These are phyloP conservation scores for Geranomyces michiganensis DNA, from an alignment of 192 early-diverging fungal genomes.

Conservation along the genomic window DNA sequence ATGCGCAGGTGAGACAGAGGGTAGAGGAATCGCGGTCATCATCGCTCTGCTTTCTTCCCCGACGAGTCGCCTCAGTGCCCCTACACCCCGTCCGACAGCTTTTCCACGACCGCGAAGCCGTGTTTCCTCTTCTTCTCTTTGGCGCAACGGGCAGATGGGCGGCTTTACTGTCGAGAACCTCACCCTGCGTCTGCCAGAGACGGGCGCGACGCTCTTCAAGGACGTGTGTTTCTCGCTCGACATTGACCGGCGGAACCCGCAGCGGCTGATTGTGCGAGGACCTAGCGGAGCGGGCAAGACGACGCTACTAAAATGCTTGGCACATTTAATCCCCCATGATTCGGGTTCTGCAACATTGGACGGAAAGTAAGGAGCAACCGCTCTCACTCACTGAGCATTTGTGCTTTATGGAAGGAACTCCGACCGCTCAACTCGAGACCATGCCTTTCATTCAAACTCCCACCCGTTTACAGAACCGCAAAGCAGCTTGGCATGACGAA, in stretches of 20 bases:
- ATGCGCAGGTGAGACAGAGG: too few relatives aligned
- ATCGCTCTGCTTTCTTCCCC: too few relatives aligned
- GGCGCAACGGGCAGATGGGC: not conserved
- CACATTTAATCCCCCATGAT: slow-evolving; percentile 70
- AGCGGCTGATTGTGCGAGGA: slow-evolving; percentile 3
- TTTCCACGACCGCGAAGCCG: too few relatives aligned
- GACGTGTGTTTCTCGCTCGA: slow-evolving; percentile 1
- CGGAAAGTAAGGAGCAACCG: slow-evolving; percentile 38
- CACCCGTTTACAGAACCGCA: slow-evolving; percentile 15
- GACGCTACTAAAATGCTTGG: slow-evolving; percentile 81
- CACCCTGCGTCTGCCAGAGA: not conserved
- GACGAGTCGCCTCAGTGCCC: too few relatives aligned
- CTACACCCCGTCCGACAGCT: too few relatives aligned
- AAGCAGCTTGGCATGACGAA: slow-evolving; percentile 59
- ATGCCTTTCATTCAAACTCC: not conserved
- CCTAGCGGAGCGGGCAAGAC: slow-evolving; percentile 55
- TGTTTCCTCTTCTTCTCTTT: too few relatives aligned
- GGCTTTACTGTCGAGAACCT: not conserved
- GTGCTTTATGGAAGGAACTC: too few relatives aligned
- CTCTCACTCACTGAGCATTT: not conserved
- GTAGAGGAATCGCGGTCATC: too few relatives aligned
- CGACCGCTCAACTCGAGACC: too few relatives aligned
- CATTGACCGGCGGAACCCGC: slow-evolving; percentile 1
- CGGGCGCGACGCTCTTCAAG: not conserved
- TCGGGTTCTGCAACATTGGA: slow-evolving; percentile 60